These are phyloP conservation scores for Proliferodiscus dingleyae DNA, from an alignment of 2,329 filamentous ascomycete genomes.

Conservation along the genomic window DNA sequence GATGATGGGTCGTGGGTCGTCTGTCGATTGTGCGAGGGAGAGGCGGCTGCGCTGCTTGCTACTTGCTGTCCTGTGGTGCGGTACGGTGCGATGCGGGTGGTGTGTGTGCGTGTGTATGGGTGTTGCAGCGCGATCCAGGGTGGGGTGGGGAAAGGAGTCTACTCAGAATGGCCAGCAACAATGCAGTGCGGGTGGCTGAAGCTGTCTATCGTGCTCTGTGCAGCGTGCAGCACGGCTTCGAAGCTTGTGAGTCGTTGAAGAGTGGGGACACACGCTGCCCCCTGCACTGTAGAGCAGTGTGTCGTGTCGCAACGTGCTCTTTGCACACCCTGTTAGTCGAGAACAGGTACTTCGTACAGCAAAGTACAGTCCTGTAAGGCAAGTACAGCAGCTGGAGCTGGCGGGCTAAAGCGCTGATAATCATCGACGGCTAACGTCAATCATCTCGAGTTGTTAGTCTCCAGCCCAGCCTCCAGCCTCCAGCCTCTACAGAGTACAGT, in stretches of 20 bases:
- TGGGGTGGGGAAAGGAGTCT: too few relatives aligned
- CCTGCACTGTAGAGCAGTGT: neutral
- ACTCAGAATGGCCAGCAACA: neutral
- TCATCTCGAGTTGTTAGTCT: conserved; percentile 2
- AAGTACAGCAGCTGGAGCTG: neutral
- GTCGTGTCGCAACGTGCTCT: conserved; percentile 1
- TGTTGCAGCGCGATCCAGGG: neutral
- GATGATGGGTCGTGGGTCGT: neutral
- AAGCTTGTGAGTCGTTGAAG: neutral
- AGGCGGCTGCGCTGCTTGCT: too few relatives aligned
- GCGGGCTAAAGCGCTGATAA: too few relatives aligned
- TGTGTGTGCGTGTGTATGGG: neutral
- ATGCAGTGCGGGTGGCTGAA: neutral
- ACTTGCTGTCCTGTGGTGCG: too few relatives aligned
- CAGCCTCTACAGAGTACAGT: neutral
- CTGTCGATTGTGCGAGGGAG: neutral
- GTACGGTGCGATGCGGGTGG: too few relatives aligned
- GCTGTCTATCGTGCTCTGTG: neutral
- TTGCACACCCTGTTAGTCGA: conserved; percentile 7
- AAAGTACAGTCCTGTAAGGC: too few relatives aligned
- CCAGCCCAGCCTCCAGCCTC: neutral
- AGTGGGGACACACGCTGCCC: neutral
- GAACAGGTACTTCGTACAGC: too few relatives aligned
- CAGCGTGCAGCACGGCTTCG: neutral
- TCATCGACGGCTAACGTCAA: conserved; percentile 5